Conservation (phyloP, 306 rosid species). For the Malus domestica region ASM211411v1 NC_041799.1:11754501-11755000, state of each 20-base stretch:
- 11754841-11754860: constrained; percentile 11
- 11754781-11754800: not conserved
- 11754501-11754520: not conserved
- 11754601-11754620: not conserved
- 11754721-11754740: not conserved
- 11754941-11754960: not conserved
- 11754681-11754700: not conserved
- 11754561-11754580: not conserved
- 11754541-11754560: not conserved
- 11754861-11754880: constrained; percentile 10
- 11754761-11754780: not conserved
- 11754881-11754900: constrained; percentile 11
- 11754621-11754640: not conserved
- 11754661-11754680: not conserved
- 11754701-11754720: not conserved
- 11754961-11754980: constrained; percentile 14
- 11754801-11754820: not conserved
- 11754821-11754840: not conserved
- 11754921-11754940: not conserved
- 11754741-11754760: not conserved
- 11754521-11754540: not conserved
- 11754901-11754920: constrained; percentile 1
- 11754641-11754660: not conserved
- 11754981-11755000: constrained; percentile 20
- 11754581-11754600: not conserved